Percentiles rank a stretch among this genome's conserved stretches.
Evolutionary conservation across 768 basidiomycete species (phyloP).

Genomic region (Tylopilus sp.): DNA sequence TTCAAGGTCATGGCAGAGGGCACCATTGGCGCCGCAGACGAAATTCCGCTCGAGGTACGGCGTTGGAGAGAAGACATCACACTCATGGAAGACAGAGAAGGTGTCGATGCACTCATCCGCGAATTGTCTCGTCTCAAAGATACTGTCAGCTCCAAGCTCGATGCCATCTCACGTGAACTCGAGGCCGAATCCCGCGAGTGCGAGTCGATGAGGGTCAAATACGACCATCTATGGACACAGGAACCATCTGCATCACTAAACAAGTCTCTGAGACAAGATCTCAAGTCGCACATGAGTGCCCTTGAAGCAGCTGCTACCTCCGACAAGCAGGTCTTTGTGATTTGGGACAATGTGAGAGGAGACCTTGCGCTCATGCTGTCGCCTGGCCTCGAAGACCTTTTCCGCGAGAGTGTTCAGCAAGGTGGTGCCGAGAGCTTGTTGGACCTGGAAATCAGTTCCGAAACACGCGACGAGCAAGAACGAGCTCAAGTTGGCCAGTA

Average conservation of each 20-base stretch:
- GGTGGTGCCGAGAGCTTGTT: conserved; percentile 46
- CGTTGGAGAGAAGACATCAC: conserved; percentile 74
- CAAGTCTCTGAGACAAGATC: conserved; percentile 67
- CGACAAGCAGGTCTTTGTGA: conserved; percentile 65
- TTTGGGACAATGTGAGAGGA: conserved; percentile 68
- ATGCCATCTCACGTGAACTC: conserved; percentile 59
- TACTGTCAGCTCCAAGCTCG: conserved; percentile 56
- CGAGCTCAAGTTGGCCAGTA: conserved; percentile 60
- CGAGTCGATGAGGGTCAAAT: conserved; percentile 84
- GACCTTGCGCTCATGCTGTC: conserved; percentile 66
- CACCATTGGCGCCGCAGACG: conserved; percentile 56
- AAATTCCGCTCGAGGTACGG: conserved; percentile 67
- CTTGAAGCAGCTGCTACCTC: conserved; percentile 76
- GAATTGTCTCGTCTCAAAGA: conserved; percentile 59
- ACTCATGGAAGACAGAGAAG: conserved; percentile 63
- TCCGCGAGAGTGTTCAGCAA: conserved; percentile 47
- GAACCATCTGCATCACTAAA: conserved; percentile 73
- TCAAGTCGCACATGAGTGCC: conserved; percentile 70
- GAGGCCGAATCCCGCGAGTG: conserved; percentile 85
- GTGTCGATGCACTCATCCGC: conserved; percentile 58
- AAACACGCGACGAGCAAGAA: conserved; percentile 63
- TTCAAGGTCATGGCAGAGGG: conserved; percentile 73
- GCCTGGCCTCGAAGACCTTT: conserved; percentile 59
- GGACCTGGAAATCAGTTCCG: conserved; percentile 70
- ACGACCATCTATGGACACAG: conserved; percentile 85